Conservation (phyloP, 176 grass and related monocot genomes). For the Raddia distichophylla region DNA sequence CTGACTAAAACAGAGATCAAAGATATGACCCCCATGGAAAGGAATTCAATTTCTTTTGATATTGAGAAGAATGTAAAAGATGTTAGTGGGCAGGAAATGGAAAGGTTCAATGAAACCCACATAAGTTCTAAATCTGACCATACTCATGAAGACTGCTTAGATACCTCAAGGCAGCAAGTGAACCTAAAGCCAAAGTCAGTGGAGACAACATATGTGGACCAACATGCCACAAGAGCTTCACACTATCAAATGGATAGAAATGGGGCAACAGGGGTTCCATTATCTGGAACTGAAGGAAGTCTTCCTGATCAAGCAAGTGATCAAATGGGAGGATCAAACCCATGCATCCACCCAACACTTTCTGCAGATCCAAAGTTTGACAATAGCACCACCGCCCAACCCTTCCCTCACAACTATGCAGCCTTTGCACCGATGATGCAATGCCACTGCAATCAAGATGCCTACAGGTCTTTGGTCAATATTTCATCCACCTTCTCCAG, state of each 20-base stretch:
- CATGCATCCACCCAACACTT: constrained; percentile 47
- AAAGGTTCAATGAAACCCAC: constrained; percentile 36
- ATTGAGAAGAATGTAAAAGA: constrained; percentile 42
- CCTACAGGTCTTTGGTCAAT: constrained; percentile 64
- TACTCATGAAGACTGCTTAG: constrained; percentile 38
- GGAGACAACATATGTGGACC: constrained; percentile 43
- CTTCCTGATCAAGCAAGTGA: constrained; percentile 37
- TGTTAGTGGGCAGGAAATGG: constrained; percentile 46
- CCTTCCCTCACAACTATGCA: constrained; percentile 56
- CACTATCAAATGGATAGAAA: constrained; percentile 28
- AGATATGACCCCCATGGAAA: constrained; percentile 51
- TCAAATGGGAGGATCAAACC: constrained; percentile 38
- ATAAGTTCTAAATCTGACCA: constrained; percentile 33
- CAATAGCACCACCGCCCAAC: constrained; percentile 31
- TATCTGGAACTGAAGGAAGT: constrained; percentile 41
- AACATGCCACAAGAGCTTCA: constrained; percentile 37
- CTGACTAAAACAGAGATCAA: constrained; percentile 45
- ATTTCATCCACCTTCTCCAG: constrained; percentile 76
- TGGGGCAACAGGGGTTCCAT: constrained; percentile 28
- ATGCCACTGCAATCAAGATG: constrained; percentile 67
- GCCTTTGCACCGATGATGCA: constrained; percentile 54
- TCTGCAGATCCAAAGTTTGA: constrained; percentile 44
- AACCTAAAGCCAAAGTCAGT: constrained; percentile 38
- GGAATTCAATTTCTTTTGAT: constrained; percentile 37
- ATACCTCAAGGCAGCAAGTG: constrained; percentile 50